Base-by-base conservation (phyloP, 441 rosid genomes). In the Arabidopsis lyrata region DNA sequence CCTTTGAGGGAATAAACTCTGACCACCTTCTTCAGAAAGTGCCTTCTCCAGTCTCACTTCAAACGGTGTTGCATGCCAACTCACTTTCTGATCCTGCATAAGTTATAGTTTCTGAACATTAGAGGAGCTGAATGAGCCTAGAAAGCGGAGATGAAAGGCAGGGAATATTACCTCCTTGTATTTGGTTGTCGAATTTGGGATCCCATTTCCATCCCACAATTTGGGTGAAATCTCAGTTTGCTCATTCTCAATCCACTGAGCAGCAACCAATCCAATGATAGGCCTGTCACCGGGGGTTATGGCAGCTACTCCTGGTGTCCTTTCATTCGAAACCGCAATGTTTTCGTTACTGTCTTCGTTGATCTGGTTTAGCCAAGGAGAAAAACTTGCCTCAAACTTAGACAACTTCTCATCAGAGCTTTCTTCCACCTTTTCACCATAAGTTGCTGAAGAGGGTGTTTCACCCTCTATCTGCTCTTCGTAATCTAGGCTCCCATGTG, bases 121-220 rank as follows among this genome's bases (percentile, higher is more conserved):
- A 34, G 22, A 47, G 11, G 74, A 49, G 53, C 18, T 16, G 6
- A 41, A 44, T 41, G n/a, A 69, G 44, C 16, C 22, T 47, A 38
- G 31, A 63, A 49, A 35, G 66, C 2, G 22, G 56, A 49, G 34
- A 47, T 31, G 29, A 44, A 72, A n/a, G 3, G 67, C 41, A 49
- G 50, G 12, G 34, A 31, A 16, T 15, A 6, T 14, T 81, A 95
- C 98, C 97, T 95, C 98, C 83, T 90, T 95, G 81, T 95, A 93
- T 74, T 93, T 95, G 71, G 84, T 93, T 54, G 98, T 95, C 52
- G 99, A 85, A 74, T 95, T 95, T 52, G 98, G 98, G 77, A 93
- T 95, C 66, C 99, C 99, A 77, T 95, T 95, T 29, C 98, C 99
- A 82, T 91, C 96, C 98, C 99, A 95, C 92, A 95, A 86, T 75